Evolutionary conservation across 2,329 filamentous ascomycete genomes (phyloP).

Genomic region (Exophiala spinifera): DNA sequence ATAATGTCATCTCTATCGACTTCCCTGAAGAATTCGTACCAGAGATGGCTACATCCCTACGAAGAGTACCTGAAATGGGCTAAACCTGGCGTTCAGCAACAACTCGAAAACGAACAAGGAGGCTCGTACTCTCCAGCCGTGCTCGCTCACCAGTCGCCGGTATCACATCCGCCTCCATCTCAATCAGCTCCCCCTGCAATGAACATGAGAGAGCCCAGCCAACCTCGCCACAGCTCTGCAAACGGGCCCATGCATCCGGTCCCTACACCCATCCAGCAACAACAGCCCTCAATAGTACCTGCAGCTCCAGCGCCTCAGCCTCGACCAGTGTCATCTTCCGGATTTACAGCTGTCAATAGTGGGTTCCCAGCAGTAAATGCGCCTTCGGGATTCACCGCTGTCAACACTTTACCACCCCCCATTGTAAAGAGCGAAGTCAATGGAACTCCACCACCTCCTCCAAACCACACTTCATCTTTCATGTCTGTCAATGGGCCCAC

Average conservation of each 20-base stretch:
- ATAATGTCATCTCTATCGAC: slow-evolving; percentile 99
- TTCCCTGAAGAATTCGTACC: slow-evolving; percentile 95
- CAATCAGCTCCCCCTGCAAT: slow-evolving; percentile 40
- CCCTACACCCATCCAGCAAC: slow-evolving; percentile 29
- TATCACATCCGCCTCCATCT: slow-evolving; percentile 54
- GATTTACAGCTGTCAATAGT: slow-evolving; percentile 72
- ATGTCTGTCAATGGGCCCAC: slow-evolving; percentile 54
- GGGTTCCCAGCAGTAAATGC: slow-evolving; percentile 62
- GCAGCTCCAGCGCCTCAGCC: slow-evolving; percentile 36
- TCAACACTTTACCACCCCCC: slow-evolving; percentile 37
- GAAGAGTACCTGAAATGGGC: slow-evolving; percentile 89
- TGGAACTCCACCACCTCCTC: slow-evolving; percentile 55
- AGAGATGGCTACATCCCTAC: slow-evolving; percentile 94
- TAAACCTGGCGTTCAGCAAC: slow-evolving; percentile 94
- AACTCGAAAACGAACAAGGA: slow-evolving; percentile 88
- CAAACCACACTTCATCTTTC: slow-evolving; percentile 50
- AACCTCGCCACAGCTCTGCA: slow-evolving; percentile 38
- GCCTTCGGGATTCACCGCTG: slow-evolving; percentile 43
- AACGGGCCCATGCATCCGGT: slow-evolving; percentile 7
- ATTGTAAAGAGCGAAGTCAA: slow-evolving; percentile 53
- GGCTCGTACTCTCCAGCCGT: slow-evolving; percentile 71
- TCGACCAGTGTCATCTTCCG: slow-evolving; percentile 40
- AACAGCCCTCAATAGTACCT: slow-evolving; percentile 35
- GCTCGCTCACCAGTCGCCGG: slow-evolving; percentile 70
- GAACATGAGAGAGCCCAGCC: slow-evolving; percentile 43